A percentile compares a stretch with the other conserved stretches of the same genome.
phyloP scores from a whole-genome alignment of 2,329 filamentous ascomycete species.

The Ceratocystis alfenasii region DNA sequence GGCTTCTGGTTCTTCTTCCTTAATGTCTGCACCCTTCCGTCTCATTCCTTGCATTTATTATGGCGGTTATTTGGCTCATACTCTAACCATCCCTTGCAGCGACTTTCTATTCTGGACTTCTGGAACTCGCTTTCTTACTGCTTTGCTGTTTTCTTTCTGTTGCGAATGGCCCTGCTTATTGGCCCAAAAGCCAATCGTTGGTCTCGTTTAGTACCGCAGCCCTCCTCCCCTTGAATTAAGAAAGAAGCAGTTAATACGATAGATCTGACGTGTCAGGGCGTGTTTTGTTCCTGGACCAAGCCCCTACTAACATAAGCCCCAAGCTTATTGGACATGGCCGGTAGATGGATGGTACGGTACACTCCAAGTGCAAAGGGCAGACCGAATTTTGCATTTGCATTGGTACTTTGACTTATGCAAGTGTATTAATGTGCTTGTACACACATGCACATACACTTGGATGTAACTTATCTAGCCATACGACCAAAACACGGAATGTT shows the following conservation, averaged over 20 bases:
- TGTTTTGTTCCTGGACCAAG: slow-evolving; percentile 1
- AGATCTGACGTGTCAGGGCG: not conserved
- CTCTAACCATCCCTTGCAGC: not conserved
- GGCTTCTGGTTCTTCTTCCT: not conserved
- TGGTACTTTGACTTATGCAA: not conserved
- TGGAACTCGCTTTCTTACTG: not conserved
- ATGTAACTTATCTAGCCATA: not conserved
- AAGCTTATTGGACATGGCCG: too few relatives aligned
- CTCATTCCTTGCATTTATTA: too few relatives aligned
- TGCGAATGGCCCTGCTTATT: not conserved
- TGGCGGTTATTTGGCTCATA: too few relatives aligned
- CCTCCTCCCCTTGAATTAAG: not conserved
- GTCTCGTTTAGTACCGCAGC: not conserved
- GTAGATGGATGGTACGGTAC: too few relatives aligned
- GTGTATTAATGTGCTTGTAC: not conserved
- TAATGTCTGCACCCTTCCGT: too few relatives aligned
- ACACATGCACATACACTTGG: not conserved
- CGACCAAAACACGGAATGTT: not conserved
- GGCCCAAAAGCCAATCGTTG: not conserved
- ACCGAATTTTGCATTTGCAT: too few relatives aligned
- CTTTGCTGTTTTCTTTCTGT: not conserved
- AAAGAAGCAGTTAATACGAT: not conserved
- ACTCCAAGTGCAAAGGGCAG: too few relatives aligned
- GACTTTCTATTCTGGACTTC: not conserved
- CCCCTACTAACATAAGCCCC: too few relatives aligned